A percentile compares a stretch with the other conserved stretches of the same genome.
Conservation (phyloP, 2,329 filamentous ascomycete genomes). For the Kalmusia sp. region DNA sequence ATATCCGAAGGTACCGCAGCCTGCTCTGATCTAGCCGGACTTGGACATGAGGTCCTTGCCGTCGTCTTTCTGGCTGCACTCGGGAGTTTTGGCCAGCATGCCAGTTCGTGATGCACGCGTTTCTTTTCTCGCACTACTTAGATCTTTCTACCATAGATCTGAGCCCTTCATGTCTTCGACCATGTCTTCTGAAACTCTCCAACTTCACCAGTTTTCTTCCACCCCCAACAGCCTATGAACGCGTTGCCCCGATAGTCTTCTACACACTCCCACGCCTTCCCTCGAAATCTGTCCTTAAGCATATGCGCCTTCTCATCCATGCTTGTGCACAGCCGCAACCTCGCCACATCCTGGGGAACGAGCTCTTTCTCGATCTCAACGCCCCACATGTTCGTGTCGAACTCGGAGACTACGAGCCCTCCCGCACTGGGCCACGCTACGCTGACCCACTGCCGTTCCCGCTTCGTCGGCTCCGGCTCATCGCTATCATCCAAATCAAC, state of each 20-base stretch:
- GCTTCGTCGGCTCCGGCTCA: slow-evolving; percentile 11
- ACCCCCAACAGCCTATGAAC: slow-evolving; percentile 12
- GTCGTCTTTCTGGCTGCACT: too few species aligned
- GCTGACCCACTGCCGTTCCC: slow-evolving; percentile 17
- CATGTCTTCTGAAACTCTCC: slow-evolving; percentile 15
- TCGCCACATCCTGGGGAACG: slow-evolving; percentile 15
- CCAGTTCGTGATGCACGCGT: too few species aligned
- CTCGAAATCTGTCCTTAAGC: slow-evolving; percentile 14
- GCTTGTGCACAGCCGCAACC: slow-evolving; percentile 14
- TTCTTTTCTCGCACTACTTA: too few species aligned
- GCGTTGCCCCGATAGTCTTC: slow-evolving; percentile 14
- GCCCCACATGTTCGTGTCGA: slow-evolving; percentile 16
- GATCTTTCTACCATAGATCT: too few species aligned
- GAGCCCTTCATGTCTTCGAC: too few species aligned
- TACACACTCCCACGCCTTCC: slow-evolving; percentile 7
- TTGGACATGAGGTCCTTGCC: too few species aligned
- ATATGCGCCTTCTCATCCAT: slow-evolving; percentile 17
- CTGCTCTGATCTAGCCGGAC: too few species aligned
- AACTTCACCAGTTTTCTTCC: slow-evolving; percentile 11
- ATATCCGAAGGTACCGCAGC: too few species aligned
- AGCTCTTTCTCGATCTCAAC: slow-evolving; percentile 7
- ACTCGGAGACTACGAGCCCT: slow-evolving; percentile 20
- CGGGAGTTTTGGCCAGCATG: too few species aligned
- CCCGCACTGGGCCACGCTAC: slow-evolving; percentile 21
- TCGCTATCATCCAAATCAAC: slow-evolving; percentile 6